A percentile compares a stretch with the other conserved stretches of the same genome.
phyloP scores from a whole-genome alignment of 163 green algal genomes.

The Chlorella variabilis region DNA sequence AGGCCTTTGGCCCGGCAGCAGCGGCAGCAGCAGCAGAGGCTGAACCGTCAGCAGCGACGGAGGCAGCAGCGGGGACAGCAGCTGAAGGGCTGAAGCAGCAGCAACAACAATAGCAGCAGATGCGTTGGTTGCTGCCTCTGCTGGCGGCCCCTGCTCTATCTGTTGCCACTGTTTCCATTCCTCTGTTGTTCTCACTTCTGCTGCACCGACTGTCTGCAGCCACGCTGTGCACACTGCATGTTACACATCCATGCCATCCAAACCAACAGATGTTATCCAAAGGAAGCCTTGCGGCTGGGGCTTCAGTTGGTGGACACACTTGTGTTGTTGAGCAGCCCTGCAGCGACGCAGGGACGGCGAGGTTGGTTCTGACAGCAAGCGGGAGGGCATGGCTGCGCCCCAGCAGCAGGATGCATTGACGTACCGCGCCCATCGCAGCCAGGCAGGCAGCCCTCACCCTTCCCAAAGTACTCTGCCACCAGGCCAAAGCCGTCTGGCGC shows the following conservation, averaged over 20 bases:
- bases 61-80: not conserved
- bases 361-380: too few relatives aligned
- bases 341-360: not conserved
- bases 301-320: slow-evolving; percentile 34
- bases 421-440: not conserved
- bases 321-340: slow-evolving; percentile 83
- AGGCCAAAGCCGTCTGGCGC: slow-evolving; percentile 87
- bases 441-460: not conserved
- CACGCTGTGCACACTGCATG: too few relatives aligned
- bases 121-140: too few relatives aligned
- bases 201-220: too few relatives aligned
- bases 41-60: not conserved
- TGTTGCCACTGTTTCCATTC: too few relatives aligned
- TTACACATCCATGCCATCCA: too few relatives aligned
- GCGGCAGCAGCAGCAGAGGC: not conserved
- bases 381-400: too few relatives aligned
- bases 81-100: not conserved
- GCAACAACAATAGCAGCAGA: too few relatives aligned
- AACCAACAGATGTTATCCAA: too few relatives aligned
- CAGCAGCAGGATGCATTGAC: not conserved
- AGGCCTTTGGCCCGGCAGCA: slow-evolving; percentile 49
- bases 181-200: too few relatives aligned
- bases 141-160: too few relatives aligned
- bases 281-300: too few relatives aligned
- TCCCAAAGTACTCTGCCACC: slow-evolving; percentile 89